Evolutionary conservation across 31 red algal species (phyloP), one percentile per base, ranked within the genome.

Genomic region (Odonthalia washingtoniensis): DNA sequence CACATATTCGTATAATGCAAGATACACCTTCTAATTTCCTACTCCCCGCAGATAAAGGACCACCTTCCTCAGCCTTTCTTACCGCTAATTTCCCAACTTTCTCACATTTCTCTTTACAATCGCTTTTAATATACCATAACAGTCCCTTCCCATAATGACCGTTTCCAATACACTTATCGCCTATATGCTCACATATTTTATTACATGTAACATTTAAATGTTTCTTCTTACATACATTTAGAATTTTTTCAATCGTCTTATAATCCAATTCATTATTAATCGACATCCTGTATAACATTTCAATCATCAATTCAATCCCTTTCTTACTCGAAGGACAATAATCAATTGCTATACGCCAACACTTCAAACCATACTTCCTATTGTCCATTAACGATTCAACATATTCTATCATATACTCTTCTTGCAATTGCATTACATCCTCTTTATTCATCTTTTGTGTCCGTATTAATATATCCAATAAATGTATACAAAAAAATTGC

Each of bases 401-500:
- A 4, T 82, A 77, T 44, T 75, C 92, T 39, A 83, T 46, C 14
- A 75, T 43, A 46, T 44, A 28, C 41, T 44, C 40, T 24, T 85
- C 82, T 17, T 45, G 39, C 37, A 38, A 46, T 74, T 28, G 31
- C 32, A 4, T 33, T 49, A 62, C 45, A 33, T 64, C 46, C 17
- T 16, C 60, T 33, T 65, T 75, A 53, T 65, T 53, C 41, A 84
- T 43, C 24, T 78, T 46, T 12, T 87, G 87, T 34, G 76, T 65
- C 14, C 60, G 88, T 3, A 95, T 72, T 17, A 95, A 78, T 34
- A 95, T 37, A 35, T 95, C 93, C 46, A 87, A 79, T 41, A 95
- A 83, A 77, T 95, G 93, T 5, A 87, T 87, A 44, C 87, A 80
- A 63, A 90, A 90, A 87, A 87, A 95, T 27, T 67, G 74, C 0